Base-by-base conservation (phyloP, 1,284 basidiomycete genomes). In the Fistulinella cinereoalba region DNA sequence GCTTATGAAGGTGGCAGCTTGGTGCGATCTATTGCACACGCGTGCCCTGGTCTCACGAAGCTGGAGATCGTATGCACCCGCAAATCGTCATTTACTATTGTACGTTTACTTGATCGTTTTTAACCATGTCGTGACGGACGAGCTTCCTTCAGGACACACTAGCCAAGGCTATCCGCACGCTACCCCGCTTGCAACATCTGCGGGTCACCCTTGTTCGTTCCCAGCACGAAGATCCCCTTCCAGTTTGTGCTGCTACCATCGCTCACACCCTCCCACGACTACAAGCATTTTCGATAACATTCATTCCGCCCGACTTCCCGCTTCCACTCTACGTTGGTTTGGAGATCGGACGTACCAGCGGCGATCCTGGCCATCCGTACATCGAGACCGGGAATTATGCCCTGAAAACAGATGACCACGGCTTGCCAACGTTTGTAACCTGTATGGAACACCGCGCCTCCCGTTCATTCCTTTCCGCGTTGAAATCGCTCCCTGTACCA, bases 1-100 rank as follows among this genome's bases (percentile, higher is more conserved):
- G 80, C 81, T 54, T 86, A 86, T 56, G 85, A 88, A 55, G 81
- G 82, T 56, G 80, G 78, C 27, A 80, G 79, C 52, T 68, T 86
- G 43, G 70, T 88, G 37, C 77, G 81, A 39, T 78, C 81, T 4
- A 74, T 88, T 47, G 77, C 79, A 37, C 65, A 76, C 13, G 75
- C 80, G 2, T 86, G 83, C 55, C 84, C 85, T 12, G 72, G 75
- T 44, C 69, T 88, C 32, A 71, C 69, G 25, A 74, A 80, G 54
- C 71, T 88, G 7, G 77, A 83, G 51, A 65, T 88, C 37, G 78
- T 77, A 19, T 85, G 82, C 59, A 73, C 74, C n/a, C 77, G 77
- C 54, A 81, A 78, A 54, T 80, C 85, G 8, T 84, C 83, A 1
- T 82, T 88, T 62, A 81, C 81, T 48, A 68, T 88, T 25, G 84